Percentiles rank a stretch among this genome's conserved stretches.
These are phyloP conservation scores for Hypoxylon sp. DNA, from an alignment of 2,329 filamentous ascomycete genomes.

Conservation along the genomic window DNA sequence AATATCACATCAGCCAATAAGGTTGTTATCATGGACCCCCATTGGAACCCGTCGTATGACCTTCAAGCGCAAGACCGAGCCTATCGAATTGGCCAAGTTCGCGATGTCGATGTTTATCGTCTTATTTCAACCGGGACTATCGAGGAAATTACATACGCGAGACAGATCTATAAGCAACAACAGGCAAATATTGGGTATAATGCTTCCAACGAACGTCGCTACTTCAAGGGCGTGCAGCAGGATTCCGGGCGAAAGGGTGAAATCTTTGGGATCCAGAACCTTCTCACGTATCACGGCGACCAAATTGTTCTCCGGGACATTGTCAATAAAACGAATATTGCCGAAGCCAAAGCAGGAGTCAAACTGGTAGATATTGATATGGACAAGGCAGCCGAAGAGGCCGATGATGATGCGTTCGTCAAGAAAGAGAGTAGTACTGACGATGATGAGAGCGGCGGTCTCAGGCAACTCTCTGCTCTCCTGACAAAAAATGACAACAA, in stretches of 20 bases:
- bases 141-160: slow-evolving; percentile 95
- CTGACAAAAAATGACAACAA: slow-evolving; percentile 59
- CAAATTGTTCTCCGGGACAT: slow-evolving; percentile 90
- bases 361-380: slow-evolving; percentile 79
- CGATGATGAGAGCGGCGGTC: slow-evolving; percentile 69
- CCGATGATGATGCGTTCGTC: slow-evolving; percentile 54
- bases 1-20: slow-evolving; percentile 99
- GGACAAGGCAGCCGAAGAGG: slow-evolving; percentile 63
- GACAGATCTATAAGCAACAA: slow-evolving; percentile 98
- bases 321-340: slow-evolving; percentile 97
- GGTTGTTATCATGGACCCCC: slow-evolving; percentile 94
- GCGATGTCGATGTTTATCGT: slow-evolving; percentile 95
- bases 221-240: slow-evolving; percentile 94
- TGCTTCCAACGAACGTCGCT: slow-evolving; percentile 88
- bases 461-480: slow-evolving; percentile 75
- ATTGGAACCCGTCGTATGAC: slow-evolving; percentile 97
- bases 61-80: slow-evolving; percentile 95
- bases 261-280: slow-evolving; percentile 88
- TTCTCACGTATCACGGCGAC: slow-evolving; percentile 82
- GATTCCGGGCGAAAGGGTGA: slow-evolving; percentile 85
- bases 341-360: slow-evolving; percentile 88
- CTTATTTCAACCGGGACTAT: slow-evolving; percentile 91
- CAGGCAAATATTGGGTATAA: slow-evolving; percentile 98
- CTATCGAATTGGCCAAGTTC: slow-evolving; percentile 90
- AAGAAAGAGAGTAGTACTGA: slow-evolving; percentile 59